Evolutionary conservation across 768 basidiomycete species (phyloP).

Genomic region (Leccinellum rugosiceps): DNA sequence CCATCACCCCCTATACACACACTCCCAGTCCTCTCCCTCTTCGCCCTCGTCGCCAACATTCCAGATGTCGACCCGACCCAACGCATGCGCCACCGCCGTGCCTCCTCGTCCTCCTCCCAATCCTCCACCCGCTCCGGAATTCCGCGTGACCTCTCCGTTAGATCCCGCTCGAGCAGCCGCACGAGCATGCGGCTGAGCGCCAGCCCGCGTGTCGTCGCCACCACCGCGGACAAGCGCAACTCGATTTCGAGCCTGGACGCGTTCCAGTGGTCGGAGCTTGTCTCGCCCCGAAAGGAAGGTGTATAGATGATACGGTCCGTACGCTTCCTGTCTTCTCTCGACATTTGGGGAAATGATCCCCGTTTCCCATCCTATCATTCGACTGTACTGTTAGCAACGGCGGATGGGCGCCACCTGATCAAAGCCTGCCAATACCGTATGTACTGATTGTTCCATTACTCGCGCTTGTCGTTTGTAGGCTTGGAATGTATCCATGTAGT

Average conservation of each 20-base stretch:
- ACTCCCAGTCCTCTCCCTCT: constrained; percentile 65
- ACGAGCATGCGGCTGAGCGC: constrained; percentile 34
- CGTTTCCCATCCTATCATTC: background rate
- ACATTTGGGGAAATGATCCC: background rate
- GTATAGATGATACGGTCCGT: constrained; percentile 9
- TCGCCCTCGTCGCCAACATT: constrained; percentile 72
- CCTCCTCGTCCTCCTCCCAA: constrained; percentile 67
- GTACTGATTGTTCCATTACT: constrained; percentile 4
- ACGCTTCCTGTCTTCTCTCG: background rate
- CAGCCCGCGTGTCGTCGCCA: constrained; percentile 33
- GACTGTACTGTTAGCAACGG: constrained; percentile 6
- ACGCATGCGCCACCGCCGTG: constrained; percentile 77
- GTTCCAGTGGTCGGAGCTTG: constrained; percentile 33
- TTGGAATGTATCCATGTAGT: background rate
- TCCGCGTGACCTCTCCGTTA: constrained; percentile 32
- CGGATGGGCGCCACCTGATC: background rate
- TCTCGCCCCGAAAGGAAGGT: constrained; percentile 31
- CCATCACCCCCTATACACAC: background rate
- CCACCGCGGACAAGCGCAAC: constrained; percentile 28
- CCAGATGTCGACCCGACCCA: constrained; percentile 72
- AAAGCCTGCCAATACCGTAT: background rate
- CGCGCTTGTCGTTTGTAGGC: constrained; percentile 3
- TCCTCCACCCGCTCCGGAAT: constrained; percentile 40
- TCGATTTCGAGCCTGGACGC: constrained; percentile 31
- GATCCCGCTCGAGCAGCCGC: constrained; percentile 44